Conservation (phyloP, 2,329 filamentous ascomycete genomes). For the Pseudogymnoascus sp. region DNA sequence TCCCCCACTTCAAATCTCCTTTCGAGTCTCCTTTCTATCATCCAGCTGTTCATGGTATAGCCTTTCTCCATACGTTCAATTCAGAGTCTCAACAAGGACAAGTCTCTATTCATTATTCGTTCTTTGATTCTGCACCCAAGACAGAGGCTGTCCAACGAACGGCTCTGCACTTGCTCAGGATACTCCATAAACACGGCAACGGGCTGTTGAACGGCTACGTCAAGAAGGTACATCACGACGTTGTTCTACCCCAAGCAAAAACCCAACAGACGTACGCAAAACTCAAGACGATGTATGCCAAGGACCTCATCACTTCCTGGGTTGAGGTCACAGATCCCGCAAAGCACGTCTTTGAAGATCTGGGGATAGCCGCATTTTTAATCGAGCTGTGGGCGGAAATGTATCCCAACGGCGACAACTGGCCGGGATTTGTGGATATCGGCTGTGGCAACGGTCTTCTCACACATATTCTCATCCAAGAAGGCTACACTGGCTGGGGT, state of each 20-base stretch:
- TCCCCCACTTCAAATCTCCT: slow-evolving; percentile 60
- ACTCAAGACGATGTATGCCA: slow-evolving; percentile 75
- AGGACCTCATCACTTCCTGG: slow-evolving; percentile 66
- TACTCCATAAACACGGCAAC: slow-evolving; percentile 67
- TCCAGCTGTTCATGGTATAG: slow-evolving; percentile 66
- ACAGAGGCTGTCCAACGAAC: slow-evolving; percentile 55
- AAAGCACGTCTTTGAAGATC: slow-evolving; percentile 94
- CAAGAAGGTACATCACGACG: slow-evolving; percentile 80
- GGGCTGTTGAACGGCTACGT: slow-evolving; percentile 61
- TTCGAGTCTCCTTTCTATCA: slow-evolving; percentile 81
- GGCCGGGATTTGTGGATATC: slow-evolving; percentile 91
- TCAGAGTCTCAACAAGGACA: slow-evolving; percentile 37
- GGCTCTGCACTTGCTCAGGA: slow-evolving; percentile 60
- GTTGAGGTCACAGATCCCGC: slow-evolving; percentile 77
- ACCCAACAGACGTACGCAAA: slow-evolving; percentile 78
- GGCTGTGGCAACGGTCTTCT: slow-evolving; percentile 93
- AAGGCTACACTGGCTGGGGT: slow-evolving; percentile 81
- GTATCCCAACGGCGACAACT: slow-evolving; percentile 52
- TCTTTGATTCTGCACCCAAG: slow-evolving; percentile 37
- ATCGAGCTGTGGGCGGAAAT: slow-evolving; percentile 87
- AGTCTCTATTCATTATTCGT: slow-evolving; percentile 56
- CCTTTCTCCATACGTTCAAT: slow-evolving; percentile 66
- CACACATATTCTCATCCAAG: slow-evolving; percentile 70
- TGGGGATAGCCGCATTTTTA: slow-evolving; percentile 84
- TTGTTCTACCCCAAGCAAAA: slow-evolving; percentile 65